Conservation (phyloP, 2,329 filamentous ascomycete species). For the Aureobasidium musti region DNA sequence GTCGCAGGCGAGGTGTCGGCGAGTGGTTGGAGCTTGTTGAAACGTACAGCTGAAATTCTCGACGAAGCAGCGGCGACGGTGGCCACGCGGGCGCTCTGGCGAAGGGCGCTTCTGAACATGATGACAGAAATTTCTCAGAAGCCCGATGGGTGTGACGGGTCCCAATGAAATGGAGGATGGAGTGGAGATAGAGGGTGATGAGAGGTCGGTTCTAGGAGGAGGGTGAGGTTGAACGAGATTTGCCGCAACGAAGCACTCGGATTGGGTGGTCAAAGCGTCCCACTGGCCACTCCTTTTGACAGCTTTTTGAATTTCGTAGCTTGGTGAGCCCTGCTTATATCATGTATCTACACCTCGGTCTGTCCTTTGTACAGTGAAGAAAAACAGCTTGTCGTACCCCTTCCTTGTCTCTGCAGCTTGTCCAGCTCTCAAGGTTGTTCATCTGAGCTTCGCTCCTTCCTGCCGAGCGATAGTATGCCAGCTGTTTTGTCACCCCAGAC, state of each 20-base stretch:
- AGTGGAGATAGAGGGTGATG: slow-evolving; percentile 33
- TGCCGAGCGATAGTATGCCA: slow-evolving; percentile 8
- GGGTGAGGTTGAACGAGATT: slow-evolving; percentile 29
- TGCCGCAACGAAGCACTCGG: slow-evolving; percentile 26
- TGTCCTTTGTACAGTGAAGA: not conserved
- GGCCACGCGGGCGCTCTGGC: slow-evolving; percentile 93
- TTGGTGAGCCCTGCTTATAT: slow-evolving; percentile 1
- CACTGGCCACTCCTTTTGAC: slow-evolving; percentile 23
- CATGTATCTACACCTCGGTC: not conserved
- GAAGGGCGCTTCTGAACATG: slow-evolving; percentile 99
- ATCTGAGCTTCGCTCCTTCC: not conserved
- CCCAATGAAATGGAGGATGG: slow-evolving; percentile 30
- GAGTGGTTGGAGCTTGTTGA: slow-evolving; percentile 45
- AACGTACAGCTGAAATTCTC: slow-evolving; percentile 93
- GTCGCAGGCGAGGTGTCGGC: slow-evolving; percentile 44
- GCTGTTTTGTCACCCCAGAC: slow-evolving; percentile 23
- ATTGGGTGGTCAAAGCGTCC: slow-evolving; percentile 9
- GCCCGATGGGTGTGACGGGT: slow-evolving; percentile 31
- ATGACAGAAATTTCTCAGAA: slow-evolving; percentile 42
- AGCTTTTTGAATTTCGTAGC: slow-evolving; percentile 28
- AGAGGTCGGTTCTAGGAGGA: slow-evolving; percentile 29
- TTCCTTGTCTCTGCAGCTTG: not conserved
- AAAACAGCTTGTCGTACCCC: not conserved
- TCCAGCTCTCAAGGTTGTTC: not conserved
- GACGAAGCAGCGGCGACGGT: slow-evolving; percentile 88